Evolutionary conservation across 169 alveolate species (phyloP), one percentile per base, ranked within the genome.

Genomic region (Eimeria necatrix): DNA sequence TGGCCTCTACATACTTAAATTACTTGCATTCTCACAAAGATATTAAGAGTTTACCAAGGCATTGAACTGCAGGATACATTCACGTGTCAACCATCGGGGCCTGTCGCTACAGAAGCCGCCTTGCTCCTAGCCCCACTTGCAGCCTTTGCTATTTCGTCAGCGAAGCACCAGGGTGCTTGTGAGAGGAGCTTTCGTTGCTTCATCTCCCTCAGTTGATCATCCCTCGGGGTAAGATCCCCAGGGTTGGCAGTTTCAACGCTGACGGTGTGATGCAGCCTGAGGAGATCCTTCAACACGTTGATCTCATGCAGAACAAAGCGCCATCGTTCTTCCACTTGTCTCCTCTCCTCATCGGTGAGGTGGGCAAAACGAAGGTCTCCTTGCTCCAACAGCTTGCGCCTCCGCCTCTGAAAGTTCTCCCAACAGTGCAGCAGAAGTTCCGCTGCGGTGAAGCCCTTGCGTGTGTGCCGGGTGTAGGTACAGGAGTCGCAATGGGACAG

Each of bases 361-460:
- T 85, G 71, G n/a, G 93, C 96, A n/a, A 93, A 80, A 41, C 90
- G 93, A 16, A 89, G 74, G 51, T 88, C 94, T n/a, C 95, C 86
- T n/a, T n/a, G 74, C 60, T 56, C 26, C 49, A 80, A 41, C 24
- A 88, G 56, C 71, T 9, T 48, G 59, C 48, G 49, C 6, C 96
- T 12, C 60, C 18, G n/a, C 4, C 41, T 26, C 61, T 56, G 56
- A 6, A 94, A 88, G 53, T 49, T 26, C n/a, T 94, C 93, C 96
- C 96, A 94, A 20, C 52, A 73, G 46, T 70, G 88, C 4, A 76
- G 49, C 70, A 94, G 76, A 46, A 94, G 95, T 24, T 94, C 93
- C 20, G 87, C 80, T 26, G 96, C 76, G 18, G 96, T 32, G 80
- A 61, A 76, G 56, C 96, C 96, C 32, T 48, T 78, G 18, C 85